These are phyloP conservation scores for Athelia sp. DNA, from an alignment of 1,284 basidiomycete species.

Conservation along the genomic window DNA sequence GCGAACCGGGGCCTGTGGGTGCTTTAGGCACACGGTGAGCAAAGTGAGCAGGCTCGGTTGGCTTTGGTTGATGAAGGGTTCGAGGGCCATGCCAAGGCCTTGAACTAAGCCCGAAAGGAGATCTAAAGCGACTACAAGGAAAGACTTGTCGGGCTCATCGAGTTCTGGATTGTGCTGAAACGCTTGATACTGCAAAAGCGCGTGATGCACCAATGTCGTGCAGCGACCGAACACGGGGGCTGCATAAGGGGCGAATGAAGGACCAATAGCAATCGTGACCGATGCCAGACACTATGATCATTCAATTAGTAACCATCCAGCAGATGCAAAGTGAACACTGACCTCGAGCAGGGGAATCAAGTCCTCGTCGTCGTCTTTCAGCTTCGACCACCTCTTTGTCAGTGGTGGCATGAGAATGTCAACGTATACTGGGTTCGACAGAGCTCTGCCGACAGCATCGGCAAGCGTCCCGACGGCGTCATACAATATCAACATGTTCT, in stretches of 20 bases:
- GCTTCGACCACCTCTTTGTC: conserved; percentile 83
- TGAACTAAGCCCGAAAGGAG: conserved; percentile 94
- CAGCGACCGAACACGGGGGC: conserved; percentile 93
- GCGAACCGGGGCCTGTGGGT: conserved; percentile 91
- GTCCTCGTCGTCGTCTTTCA: conserved; percentile 90
- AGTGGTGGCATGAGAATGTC: conserved; percentile 97
- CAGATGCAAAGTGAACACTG: conserved; percentile 14
- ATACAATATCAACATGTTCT: conserved; percentile 98
- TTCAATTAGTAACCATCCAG: conserved; percentile 4
- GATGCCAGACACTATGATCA: conserved; percentile 85
- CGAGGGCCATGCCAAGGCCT: conserved; percentile 80
- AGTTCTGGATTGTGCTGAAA: conserved; percentile 82
- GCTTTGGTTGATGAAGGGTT: conserved; percentile 60
- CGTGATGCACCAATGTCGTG: conserved; percentile 78
- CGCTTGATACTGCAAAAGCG: conserved; percentile 78
- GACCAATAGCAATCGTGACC: conserved; percentile 93
- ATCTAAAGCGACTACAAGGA: conserved; percentile 96
- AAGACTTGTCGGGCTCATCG: conserved; percentile 92
- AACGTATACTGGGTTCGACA: conserved; percentile 85
- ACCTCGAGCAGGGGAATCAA: conserved; percentile 94
- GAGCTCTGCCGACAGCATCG: conserved; percentile 87
- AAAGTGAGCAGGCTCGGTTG: conserved; percentile 78
- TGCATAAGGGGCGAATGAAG: conserved; percentile 88
- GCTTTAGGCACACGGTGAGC: conserved; percentile 84
- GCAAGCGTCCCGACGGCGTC: conserved; percentile 98